Conservation (phyloP, 345 rosid species). For the Populus tremula region DNA sequence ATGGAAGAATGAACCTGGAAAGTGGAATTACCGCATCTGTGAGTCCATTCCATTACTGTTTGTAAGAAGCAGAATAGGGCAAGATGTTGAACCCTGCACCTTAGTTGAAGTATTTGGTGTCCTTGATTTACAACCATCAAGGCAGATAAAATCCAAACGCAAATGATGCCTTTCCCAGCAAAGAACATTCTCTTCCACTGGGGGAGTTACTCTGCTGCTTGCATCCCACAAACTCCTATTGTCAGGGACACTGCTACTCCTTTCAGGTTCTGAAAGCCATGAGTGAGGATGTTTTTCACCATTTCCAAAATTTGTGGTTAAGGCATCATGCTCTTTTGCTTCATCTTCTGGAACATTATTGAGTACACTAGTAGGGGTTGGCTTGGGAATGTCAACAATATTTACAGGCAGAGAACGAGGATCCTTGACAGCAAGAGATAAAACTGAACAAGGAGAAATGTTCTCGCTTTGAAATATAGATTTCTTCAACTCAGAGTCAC, state of each 20-base stretch:
- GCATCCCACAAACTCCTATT: slow-evolving; percentile 61
- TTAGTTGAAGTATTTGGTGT: slow-evolving; percentile 26
- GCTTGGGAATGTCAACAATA: slow-evolving; percentile 24
- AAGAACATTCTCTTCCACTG: slow-evolving; percentile 61
- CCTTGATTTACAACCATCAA: slow-evolving; percentile 39
- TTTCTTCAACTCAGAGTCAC: slow-evolving; percentile 19
- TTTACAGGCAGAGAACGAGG: slow-evolving; percentile 45
- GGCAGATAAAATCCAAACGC: slow-evolving; percentile 51
- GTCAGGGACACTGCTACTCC: slow-evolving; percentile 7
- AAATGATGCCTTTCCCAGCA: slow-evolving; percentile 58
- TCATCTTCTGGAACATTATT: slow-evolving; percentile 23
- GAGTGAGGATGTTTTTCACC: slow-evolving; percentile 12
- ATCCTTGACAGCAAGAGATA: slow-evolving; percentile 51
- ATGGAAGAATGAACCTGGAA: slow-evolving; percentile 2
- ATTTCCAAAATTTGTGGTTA: slow-evolving; percentile 25
- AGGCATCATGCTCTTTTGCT: slow-evolving; percentile 22
- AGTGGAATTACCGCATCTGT: slow-evolving; percentile 48
- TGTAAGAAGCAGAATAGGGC: slow-evolving; percentile 69
- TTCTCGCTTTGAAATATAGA: slow-evolving; percentile 35
- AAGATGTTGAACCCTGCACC: slow-evolving; percentile 52
- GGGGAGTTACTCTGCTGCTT: slow-evolving; percentile 39
- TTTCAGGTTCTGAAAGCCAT: slow-evolving; percentile 27
- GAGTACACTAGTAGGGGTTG: slow-evolving; percentile 18
- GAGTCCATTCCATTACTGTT: slow-evolving; percentile 37
- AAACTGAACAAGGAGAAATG: slow-evolving; percentile 37